Evolutionary conservation across 176 grass and related monocot genomes (phyloP).

Genomic region (Oropetium thomaeum): DNA sequence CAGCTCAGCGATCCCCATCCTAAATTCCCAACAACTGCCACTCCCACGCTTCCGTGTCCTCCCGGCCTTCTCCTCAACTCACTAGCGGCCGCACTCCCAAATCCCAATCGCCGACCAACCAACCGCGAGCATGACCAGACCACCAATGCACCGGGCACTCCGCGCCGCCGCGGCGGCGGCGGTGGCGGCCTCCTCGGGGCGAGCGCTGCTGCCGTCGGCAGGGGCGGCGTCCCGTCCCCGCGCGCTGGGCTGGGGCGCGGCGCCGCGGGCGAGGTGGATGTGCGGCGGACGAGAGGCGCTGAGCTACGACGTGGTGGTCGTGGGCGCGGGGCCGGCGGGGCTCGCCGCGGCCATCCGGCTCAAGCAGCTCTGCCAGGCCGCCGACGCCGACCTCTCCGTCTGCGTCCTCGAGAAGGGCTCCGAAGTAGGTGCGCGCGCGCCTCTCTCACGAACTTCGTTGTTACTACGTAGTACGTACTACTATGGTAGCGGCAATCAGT

Average conservation of each 20-base stretch:
- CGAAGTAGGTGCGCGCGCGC: slow-evolving; percentile 74
- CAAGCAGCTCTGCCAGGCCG: slow-evolving; percentile 79
- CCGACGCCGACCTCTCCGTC: slow-evolving; percentile 77
- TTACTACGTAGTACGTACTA: too few relatives aligned
- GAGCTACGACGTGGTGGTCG: slow-evolving; percentile 83
- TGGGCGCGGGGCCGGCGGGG: slow-evolving; percentile 81
- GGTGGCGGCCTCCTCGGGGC: not conserved
- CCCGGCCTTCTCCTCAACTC: not conserved
- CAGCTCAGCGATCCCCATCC: slow-evolving; percentile 49
- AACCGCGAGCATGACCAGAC: not conserved
- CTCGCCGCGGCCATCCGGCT: slow-evolving; percentile 80
- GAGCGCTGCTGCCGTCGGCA: slow-evolving; percentile 8
- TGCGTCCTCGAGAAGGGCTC: slow-evolving; percentile 86
- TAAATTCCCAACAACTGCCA: not conserved
- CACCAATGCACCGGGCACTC: slow-evolving; percentile 38
- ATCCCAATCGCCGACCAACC: not conserved
- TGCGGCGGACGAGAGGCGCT: slow-evolving; percentile 59
- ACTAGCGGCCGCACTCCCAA: not conserved
- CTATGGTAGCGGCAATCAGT: not conserved
- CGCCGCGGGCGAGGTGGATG: slow-evolving; percentile 31
- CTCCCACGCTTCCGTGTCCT: slow-evolving; percentile 37
- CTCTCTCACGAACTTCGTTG: not conserved
- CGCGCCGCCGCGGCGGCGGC: slow-evolving; percentile 13
- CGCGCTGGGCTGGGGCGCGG: slow-evolving; percentile 20
- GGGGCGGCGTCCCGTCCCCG: not conserved